phyloP scores from a whole-genome alignment of 78 protist genomes.

The Guillardia theta region DNA sequence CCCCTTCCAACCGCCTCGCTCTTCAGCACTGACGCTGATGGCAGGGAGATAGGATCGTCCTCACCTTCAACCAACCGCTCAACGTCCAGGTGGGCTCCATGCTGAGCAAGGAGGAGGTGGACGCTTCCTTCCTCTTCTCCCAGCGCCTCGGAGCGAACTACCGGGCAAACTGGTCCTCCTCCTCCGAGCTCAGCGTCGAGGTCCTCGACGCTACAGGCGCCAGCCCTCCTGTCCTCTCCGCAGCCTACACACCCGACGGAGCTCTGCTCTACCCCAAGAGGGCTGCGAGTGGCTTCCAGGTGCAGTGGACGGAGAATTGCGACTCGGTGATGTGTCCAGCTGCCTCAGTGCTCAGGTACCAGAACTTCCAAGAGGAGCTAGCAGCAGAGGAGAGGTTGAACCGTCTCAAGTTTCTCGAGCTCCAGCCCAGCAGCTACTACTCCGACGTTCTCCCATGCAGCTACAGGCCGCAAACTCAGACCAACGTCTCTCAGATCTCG shows the following conservation, averaged over 20 bases:
- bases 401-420: neutral
- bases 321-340: neutral
- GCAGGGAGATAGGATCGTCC: neutral
- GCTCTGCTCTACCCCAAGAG: neutral
- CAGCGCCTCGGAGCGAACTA: neutral
- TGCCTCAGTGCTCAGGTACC: neutral
- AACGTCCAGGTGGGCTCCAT: neutral
- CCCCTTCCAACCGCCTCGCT: no score
- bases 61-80: neutral
- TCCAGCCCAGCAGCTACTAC: neutral
- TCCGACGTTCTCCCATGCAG: neutral
- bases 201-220: neutral
- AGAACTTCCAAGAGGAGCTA: neutral
- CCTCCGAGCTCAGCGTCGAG: neutral
- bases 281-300: neutral
- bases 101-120: neutral
- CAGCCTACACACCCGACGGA: neutral
- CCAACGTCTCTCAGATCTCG: neutral
- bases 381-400: neutral
- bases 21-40: neutral
- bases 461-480: neutral
- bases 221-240: neutral
- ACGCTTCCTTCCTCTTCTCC: neutral
- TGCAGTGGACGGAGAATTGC: neutral
- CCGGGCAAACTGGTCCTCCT: neutral